Conservation (phyloP, 768 basidiomycete genomes). For the Leccinum longicurvipes region DNA sequence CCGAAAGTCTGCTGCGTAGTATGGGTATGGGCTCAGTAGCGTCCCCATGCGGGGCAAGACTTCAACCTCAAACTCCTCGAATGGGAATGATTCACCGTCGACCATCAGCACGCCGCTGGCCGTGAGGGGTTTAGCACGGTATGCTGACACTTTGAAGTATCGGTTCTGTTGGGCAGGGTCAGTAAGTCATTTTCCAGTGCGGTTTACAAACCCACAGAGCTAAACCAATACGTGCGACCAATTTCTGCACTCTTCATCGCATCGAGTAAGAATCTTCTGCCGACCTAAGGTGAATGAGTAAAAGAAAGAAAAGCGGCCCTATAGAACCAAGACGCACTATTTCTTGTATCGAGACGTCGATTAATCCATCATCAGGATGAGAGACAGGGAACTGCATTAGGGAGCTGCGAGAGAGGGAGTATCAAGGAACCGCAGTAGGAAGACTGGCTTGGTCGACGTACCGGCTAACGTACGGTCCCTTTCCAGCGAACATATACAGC, state of each 20-base stretch:
- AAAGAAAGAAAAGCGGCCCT: neutral
- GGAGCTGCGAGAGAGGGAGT: slow-evolving; percentile 40
- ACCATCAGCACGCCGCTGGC: slow-evolving; percentile 58
- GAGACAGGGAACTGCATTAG: slow-evolving; percentile 85
- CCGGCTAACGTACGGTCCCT: slow-evolving; percentile 74
- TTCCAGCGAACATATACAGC: slow-evolving; percentile 70
- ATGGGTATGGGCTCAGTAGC: slow-evolving; percentile 52
- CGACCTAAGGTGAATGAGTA: slow-evolving; percentile 18
- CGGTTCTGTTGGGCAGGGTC: slow-evolving; percentile 43
- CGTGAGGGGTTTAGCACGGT: slow-evolving; percentile 62
- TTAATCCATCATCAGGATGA: slow-evolving; percentile 71
- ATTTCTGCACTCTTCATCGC: slow-evolving; percentile 58
- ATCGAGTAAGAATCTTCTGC: slow-evolving; percentile 47
- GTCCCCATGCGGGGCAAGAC: slow-evolving; percentile 66
- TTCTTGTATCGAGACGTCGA: slow-evolving; percentile 69
- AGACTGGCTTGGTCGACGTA: slow-evolving; percentile 23
- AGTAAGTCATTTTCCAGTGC: slow-evolving; percentile 2
- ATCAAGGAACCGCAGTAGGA: neutral
- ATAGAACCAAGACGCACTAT: slow-evolving; percentile 38
- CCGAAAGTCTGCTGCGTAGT: slow-evolving; percentile 55
- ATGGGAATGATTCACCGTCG: slow-evolving; percentile 77
- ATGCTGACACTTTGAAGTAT: slow-evolving; percentile 72
- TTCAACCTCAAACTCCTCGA: slow-evolving; percentile 74
- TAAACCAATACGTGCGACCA: slow-evolving; percentile 62
- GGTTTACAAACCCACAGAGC: slow-evolving; percentile 41